Evolutionary conservation across 371 early-diverging fungal species (phyloP).

Genomic region (Rhizopus delemar): DNA sequence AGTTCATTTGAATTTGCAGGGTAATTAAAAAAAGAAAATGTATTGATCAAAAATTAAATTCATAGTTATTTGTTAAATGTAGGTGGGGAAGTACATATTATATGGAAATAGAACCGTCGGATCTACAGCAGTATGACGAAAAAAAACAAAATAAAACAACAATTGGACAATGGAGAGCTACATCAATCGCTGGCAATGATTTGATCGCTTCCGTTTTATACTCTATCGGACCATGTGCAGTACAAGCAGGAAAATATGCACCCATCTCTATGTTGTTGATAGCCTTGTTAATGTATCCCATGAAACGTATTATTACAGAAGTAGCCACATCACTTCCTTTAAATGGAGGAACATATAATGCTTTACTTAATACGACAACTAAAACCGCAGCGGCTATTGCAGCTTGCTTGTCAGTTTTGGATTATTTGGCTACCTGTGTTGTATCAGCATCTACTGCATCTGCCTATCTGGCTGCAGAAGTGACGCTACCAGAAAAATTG

Average conservation of each 20-base stretch:
- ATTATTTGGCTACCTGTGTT: constrained; percentile 57
- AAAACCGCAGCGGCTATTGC: constrained; percentile 53
- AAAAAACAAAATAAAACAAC: constrained; percentile 13
- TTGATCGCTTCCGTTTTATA: constrained; percentile 56
- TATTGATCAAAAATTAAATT: background rate
- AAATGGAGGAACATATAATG: constrained; percentile 61
- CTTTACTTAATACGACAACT: constrained; percentile 47
- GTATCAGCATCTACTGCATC: constrained; percentile 60
- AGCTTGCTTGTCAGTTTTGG: constrained; percentile 51
- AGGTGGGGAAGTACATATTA: constrained; percentile 54
- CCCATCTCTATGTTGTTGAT: constrained; percentile 55
- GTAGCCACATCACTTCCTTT: constrained; percentile 52
- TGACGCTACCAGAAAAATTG: constrained; percentile 27
- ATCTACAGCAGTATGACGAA: constrained; percentile 20
- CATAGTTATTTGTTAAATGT: background rate
- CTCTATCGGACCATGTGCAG: constrained; percentile 48
- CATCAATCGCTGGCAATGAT: constrained; percentile 61
- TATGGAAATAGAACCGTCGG: constrained; percentile 38
- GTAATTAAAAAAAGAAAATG: constrained; percentile 15
- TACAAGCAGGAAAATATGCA: constrained; percentile 55
- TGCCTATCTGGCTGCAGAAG: constrained; percentile 53
- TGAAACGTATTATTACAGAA: constrained; percentile 54
- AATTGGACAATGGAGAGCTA: constrained; percentile 52
- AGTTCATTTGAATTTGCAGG: constrained; percentile 51
- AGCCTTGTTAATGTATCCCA: constrained; percentile 51